Percentiles rank a stretch among this genome's conserved stretches.
These are phyloP conservation scores for Ogataea degrootiae DNA, from an alignment of 805 yeast species.

Conservation along the genomic window DNA sequence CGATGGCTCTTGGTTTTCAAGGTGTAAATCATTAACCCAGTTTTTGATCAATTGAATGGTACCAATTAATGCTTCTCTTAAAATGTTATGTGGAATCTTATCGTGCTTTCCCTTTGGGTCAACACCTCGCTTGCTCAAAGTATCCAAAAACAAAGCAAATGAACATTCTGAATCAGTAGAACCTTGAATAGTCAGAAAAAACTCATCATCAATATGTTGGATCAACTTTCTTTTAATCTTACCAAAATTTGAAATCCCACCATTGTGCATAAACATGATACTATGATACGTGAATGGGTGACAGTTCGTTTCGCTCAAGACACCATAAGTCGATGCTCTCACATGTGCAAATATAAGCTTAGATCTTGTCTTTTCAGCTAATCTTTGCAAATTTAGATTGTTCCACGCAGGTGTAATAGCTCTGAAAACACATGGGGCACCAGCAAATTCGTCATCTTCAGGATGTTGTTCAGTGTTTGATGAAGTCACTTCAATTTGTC, in stretches of 20 bases:
- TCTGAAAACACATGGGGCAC: constrained; percentile 86
- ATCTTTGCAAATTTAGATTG: constrained; percentile 78
- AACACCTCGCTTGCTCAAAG: constrained; percentile 67
- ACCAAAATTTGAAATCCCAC: constrained; percentile 73
- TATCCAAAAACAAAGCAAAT: constrained; percentile 82
- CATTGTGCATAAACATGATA: constrained; percentile 96
- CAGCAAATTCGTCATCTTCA: constrained; percentile 20
- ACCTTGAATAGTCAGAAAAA: constrained; percentile 79
- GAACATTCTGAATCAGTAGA: constrained; percentile 95
- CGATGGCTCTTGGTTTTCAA: constrained; percentile 62
- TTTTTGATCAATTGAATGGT: constrained; percentile 72
- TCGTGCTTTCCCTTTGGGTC: constrained; percentile 44
- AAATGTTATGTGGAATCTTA: constrained; percentile 39
- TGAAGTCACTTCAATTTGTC: neutral
- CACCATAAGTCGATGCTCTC: constrained; percentile 94
- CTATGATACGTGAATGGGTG: constrained; percentile 90
- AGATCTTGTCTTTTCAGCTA: constrained; percentile 85
- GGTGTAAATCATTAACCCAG: constrained; percentile 67
- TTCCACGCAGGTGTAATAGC: constrained; percentile 99
- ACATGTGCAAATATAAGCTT: constrained; percentile 90
- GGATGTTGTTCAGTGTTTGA: constrained; percentile 3
- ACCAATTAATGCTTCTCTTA: constrained; percentile 64
- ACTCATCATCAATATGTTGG: constrained; percentile 72
- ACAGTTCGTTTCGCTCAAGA: constrained; percentile 89
- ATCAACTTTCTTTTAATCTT: constrained; percentile 70